A percentile compares a stretch with the other conserved stretches of the same genome.
These are phyloP conservation scores for Zymoseptoria passerinii DNA, from an alignment of 2,329 filamentous ascomycete species.

Conservation along the genomic window DNA sequence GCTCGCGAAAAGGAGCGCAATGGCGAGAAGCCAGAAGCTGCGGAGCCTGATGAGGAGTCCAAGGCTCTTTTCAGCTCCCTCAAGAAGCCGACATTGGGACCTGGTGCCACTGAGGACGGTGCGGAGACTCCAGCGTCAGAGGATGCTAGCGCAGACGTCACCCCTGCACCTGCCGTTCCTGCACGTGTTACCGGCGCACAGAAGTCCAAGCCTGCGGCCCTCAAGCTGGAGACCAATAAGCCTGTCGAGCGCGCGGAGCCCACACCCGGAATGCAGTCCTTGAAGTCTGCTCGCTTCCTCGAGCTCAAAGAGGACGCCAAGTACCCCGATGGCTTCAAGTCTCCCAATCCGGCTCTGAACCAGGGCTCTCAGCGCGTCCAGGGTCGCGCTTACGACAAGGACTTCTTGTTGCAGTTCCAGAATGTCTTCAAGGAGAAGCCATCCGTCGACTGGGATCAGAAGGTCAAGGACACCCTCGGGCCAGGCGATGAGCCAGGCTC, in stretches of 20 bases:
- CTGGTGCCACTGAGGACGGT: slow-evolving; percentile 30
- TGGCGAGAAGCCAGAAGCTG: slow-evolving; percentile 12
- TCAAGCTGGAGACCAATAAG: slow-evolving; percentile 84
- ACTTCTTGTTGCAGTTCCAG: slow-evolving; percentile 94
- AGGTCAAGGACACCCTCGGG: slow-evolving; percentile 76
- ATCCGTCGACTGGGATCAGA: slow-evolving; percentile 82
- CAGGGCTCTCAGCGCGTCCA: slow-evolving; percentile 65
- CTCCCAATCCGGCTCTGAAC: slow-evolving; percentile 88
- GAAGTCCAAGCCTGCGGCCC: slow-evolving; percentile 75
- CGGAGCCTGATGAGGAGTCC: slow-evolving; percentile 30
- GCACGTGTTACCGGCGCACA: slow-evolving; percentile 42
- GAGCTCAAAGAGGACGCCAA: slow-evolving; percentile 63
- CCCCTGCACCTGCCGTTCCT: slow-evolving; percentile 15
- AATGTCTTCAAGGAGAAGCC: slow-evolving; percentile 94
- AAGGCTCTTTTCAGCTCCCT: slow-evolving; percentile 41
- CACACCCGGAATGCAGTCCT: slow-evolving; percentile 83
- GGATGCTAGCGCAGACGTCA: slow-evolving; percentile 22
- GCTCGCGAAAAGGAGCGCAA: slow-evolving; percentile 33
- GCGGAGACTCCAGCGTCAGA: slow-evolving; percentile 36
- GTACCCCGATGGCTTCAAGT: slow-evolving; percentile 76
- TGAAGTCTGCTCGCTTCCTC: slow-evolving; percentile 86
- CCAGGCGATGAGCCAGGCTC: slow-evolving; percentile 55
- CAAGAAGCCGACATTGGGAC: slow-evolving; percentile 43
- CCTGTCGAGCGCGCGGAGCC: slow-evolving; percentile 84
- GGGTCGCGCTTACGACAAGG: slow-evolving; percentile 88